Conservation (phyloP, 1,284 basidiomycete genomes). For the Limonomyces culmigenus region DNA sequence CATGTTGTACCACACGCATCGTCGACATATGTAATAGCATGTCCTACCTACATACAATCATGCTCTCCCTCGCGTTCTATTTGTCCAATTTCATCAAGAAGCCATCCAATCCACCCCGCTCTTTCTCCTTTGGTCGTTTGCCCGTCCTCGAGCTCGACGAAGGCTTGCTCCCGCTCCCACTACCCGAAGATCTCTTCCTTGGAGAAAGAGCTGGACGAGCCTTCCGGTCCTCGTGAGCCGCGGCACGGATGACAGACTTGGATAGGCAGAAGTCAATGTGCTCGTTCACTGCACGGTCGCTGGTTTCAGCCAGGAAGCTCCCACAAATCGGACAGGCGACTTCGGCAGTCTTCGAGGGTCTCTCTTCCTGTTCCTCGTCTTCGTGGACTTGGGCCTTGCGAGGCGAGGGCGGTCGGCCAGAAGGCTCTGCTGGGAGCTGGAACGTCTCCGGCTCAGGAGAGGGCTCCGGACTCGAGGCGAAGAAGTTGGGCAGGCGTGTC, state of each 20-base stretch:
- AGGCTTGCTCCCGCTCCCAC: too few species aligned
- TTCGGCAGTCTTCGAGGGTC: conserved; percentile 8
- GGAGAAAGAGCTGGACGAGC: too few species aligned
- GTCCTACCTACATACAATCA: too few species aligned
- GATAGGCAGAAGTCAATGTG: conserved; percentile 70
- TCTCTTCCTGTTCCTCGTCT: not conserved
- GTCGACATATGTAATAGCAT: conserved; percentile 1
- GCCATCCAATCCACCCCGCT: too few species aligned
- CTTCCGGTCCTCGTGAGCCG: too few species aligned
- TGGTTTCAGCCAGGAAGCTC: conserved; percentile 27
- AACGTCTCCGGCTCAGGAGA: not conserved
- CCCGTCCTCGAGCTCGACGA: too few species aligned
- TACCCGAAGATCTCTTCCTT: too few species aligned
- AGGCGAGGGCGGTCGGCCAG: not conserved
- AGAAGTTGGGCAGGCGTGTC: not conserved
- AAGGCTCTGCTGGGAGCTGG: too few species aligned
- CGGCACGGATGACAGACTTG: conserved; percentile 44
- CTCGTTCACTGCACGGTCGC: conserved; percentile 53
- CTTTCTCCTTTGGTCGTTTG: too few species aligned
- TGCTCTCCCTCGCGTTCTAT: too few species aligned
- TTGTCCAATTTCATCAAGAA: too few species aligned
- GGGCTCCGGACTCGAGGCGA: too few species aligned
- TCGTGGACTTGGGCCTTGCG: not conserved
- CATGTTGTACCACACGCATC: conserved; percentile 1
- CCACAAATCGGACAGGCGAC: conserved; percentile 50